Base-by-base conservation (phyloP, 1,139 yeast species). In the Magnusiomyces fungicola region DNA sequence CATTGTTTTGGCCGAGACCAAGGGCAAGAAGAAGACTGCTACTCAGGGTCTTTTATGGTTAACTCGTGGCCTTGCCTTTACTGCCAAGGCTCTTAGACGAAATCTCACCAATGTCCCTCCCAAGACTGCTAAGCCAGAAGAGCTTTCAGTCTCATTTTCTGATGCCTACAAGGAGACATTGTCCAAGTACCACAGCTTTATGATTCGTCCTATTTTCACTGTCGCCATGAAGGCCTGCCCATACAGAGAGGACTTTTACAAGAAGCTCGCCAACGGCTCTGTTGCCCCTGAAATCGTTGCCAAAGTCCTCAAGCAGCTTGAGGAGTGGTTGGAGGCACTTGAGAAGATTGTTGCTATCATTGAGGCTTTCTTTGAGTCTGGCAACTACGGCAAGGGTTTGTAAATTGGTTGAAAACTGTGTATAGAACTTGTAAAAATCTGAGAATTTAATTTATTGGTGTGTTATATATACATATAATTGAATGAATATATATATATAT, bases 191-290 rank as follows among this genome's bases (percentile, higher is more conserved):
- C 97, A 88, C 69, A 82, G 83, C 52, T 79, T 88, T 75, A 72
- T 88, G 62, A 75, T 88, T 56, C 83, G 84, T 64, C 96, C 96
- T 25, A 79, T 88, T 53, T 89, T 88, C 76, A 86, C 85, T 74
- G 75, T 89, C 64, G 96, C 96, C 50, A 88, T 88, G 96, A 86
- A 86, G 68, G 95, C 96, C 1, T 87, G 96, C 68, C 97, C 97
- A 30, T 88, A 86, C 70, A 80, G 96, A 71, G 81, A 80, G 66
- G 95, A 81, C 62, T 86, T 88, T 63, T 88, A 87, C 62, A 81
- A 67, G 53, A 88, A 87, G 71, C 75, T 88, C 59, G 96, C 96
- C 47, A 69, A 72, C 24, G 69, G 67, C 9, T 36, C 34, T 10
- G 18, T 43, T 23, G 45, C 25, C 10, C 41, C 41, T 23, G 44